Evolutionary conservation across 768 basidiomycete species (phyloP).

Genomic region (Pilatotrama ljubarskyi): DNA sequence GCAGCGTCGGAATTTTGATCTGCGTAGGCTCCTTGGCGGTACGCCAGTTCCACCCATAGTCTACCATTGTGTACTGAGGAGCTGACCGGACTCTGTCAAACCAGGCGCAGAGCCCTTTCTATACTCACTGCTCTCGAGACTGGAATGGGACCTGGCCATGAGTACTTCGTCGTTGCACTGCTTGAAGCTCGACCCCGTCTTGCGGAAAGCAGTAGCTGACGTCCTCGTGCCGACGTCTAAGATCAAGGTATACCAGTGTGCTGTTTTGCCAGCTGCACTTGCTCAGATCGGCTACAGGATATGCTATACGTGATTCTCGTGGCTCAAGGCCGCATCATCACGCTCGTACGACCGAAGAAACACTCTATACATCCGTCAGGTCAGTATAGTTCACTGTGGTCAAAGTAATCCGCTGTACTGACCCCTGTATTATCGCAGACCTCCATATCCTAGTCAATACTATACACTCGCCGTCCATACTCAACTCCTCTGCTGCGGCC

Average conservation of each 20-base stretch:
- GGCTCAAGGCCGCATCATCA: constrained; percentile 74
- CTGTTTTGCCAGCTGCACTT: background rate
- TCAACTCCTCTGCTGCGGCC: constrained; percentile 75
- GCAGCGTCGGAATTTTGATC: constrained; percentile 87
- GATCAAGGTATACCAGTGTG: constrained; percentile 57
- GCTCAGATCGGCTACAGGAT: constrained; percentile 49
- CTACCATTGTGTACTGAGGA: background rate
- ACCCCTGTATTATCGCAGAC: constrained; percentile 44
- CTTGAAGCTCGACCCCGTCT: constrained; percentile 64
- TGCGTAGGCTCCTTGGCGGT: constrained; percentile 70
- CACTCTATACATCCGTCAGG: constrained; percentile 96
- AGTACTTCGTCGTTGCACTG: constrained; percentile 80
- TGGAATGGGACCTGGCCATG: constrained; percentile 82
- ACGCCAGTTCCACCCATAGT: background rate
- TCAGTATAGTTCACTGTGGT: constrained; percentile 30
- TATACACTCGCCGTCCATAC: constrained; percentile 76
- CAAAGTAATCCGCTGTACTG: background rate
- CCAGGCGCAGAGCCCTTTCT: constrained; percentile 84
- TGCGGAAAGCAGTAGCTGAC: constrained; percentile 79
- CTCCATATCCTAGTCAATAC: constrained; percentile 93
- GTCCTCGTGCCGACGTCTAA: constrained; percentile 77
- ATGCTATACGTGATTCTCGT: constrained; percentile 90
- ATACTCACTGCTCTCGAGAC: constrained; percentile 62
- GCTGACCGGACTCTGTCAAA: background rate
- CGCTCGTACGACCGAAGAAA: constrained; percentile 85